Evolutionary conservation across 169 alveolate species (phyloP).

Genomic region (Plasmodium sp.): DNA sequence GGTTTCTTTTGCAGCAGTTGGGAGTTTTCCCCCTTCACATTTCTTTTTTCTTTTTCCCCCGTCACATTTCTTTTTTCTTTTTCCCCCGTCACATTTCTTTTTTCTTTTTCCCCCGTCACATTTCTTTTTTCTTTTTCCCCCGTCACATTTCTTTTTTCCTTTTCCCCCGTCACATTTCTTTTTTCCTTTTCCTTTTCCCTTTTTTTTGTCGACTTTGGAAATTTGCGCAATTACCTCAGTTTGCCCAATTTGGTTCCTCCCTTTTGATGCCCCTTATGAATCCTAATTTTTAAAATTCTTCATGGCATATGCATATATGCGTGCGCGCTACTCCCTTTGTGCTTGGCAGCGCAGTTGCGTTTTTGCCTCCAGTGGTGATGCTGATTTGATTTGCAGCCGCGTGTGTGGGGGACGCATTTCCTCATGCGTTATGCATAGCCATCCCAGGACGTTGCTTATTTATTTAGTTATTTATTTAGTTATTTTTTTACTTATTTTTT

Average conservation of each 20-base stretch:
- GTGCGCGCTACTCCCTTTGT: background rate
- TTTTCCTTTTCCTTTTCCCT: background rate
- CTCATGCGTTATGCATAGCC: background rate
- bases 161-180: background rate
- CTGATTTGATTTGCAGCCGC: background rate
- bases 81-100: no score
- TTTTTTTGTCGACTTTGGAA: constrained; percentile 8
- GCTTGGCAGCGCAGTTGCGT: background rate
- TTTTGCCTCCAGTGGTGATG: background rate
- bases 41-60: background rate
- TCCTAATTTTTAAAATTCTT: background rate
- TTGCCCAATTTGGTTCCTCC: background rate
- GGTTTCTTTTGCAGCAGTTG: background rate
- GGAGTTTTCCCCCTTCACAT: background rate
- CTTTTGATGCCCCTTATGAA: background rate
- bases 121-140: background rate
- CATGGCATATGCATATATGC: background rate
- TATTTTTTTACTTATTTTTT: background rate
- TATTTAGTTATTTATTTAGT: background rate
- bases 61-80: background rate
- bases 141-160: no score
- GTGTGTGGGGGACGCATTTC: background rate
- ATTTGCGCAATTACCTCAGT: background rate
- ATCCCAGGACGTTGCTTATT: background rate
- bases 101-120: background rate